These are phyloP conservation scores for Cladorrhinum sp. DNA, from an alignment of 2,329 filamentous ascomycete species.

Conservation along the genomic window DNA sequence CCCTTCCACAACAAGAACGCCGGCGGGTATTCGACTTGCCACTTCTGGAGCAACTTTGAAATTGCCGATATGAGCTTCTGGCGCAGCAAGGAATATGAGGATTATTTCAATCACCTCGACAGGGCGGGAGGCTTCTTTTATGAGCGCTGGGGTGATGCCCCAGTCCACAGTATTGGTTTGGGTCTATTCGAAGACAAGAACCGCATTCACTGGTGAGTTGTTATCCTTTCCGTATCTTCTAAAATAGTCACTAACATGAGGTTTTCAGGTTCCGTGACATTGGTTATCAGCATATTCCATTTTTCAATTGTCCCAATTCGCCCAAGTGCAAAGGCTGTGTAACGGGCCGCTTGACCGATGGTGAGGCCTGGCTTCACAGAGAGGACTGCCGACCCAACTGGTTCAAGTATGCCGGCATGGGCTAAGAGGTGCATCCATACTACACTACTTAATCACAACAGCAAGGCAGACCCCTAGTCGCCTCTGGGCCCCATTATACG, in stretches of 20 bases:
- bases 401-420: conserved; percentile 92
- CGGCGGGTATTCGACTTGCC: conserved; percentile 94
- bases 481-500: too few species aligned
- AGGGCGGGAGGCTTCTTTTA: conserved; percentile 97
- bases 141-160: conserved; percentile 96
- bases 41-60: conserved; percentile 99
- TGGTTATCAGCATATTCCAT: conserved; percentile 96
- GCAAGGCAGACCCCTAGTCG: neutral
- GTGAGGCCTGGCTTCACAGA: conserved; percentile 76
- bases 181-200: conserved; percentile 87
- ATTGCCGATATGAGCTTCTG: conserved; percentile 92
- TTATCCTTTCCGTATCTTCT: neutral
- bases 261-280: conserved; percentile 90
- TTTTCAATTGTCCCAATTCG: conserved; percentile 97
- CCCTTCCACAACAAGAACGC: conserved; percentile 78
- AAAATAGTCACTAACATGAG: neutral
- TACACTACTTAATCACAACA: neutral
- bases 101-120: conserved; percentile 95
- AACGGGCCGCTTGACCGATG: conserved; percentile 85
- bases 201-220: conserved; percentile 86
- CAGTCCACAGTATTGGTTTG: conserved; percentile 90
- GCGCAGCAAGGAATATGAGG: conserved; percentile 84
- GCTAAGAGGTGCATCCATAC: conserved; percentile 42
- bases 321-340: conserved; percentile 87
- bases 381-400: conserved; percentile 95